These are phyloP conservation scores for Gaertneriomyces semiglobifer DNA, from an alignment of 192 early-diverging fungal species.

Conservation along the genomic window DNA sequence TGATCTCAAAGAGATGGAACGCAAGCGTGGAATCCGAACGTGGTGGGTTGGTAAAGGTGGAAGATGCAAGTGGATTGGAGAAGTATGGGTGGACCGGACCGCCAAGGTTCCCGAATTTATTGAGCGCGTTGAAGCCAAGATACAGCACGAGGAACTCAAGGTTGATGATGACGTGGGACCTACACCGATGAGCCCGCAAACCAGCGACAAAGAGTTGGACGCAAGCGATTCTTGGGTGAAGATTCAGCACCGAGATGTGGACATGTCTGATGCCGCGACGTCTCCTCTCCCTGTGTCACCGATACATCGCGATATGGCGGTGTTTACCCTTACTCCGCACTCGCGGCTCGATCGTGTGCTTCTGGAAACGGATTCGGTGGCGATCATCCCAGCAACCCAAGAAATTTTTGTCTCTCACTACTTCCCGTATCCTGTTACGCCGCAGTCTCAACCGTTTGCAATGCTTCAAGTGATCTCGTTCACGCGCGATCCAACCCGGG, in stretches of 20 bases:
- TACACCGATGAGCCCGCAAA: slow-evolving; percentile 33
- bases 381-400: not conserved
- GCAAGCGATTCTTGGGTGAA: slow-evolving; percentile 4
- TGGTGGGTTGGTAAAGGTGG: slow-evolving; percentile 62
- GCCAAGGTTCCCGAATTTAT: slow-evolving; percentile 1
- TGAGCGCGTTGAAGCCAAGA: slow-evolving; percentile 15
- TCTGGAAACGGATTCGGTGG: not conserved
- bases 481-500: slow-evolving; percentile 58
- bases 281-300: not conserved
- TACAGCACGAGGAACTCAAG: not conserved
- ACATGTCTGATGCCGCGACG: too few species aligned
- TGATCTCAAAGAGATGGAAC: slow-evolving; percentile 77
- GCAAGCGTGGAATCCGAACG: slow-evolving; percentile 72
- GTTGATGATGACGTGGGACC: not conserved
- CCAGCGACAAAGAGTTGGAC: slow-evolving; percentile 32
- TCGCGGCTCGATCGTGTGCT: slow-evolving; percentile 19
- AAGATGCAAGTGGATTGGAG: slow-evolving; percentile 48
- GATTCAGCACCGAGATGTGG: not conserved
- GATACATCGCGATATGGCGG: not conserved
- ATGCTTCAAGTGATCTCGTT: slow-evolving; percentile 77
- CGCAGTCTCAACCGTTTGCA: slow-evolving; percentile 11
- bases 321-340: slow-evolving; percentile 12
- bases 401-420: not conserved
- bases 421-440: slow-evolving; percentile 10
- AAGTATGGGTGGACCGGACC: too few species aligned